These are phyloP conservation scores for Curvularia hawaiiensis DNA, from an alignment of 2,329 filamentous ascomycete species.

Conservation along the genomic window DNA sequence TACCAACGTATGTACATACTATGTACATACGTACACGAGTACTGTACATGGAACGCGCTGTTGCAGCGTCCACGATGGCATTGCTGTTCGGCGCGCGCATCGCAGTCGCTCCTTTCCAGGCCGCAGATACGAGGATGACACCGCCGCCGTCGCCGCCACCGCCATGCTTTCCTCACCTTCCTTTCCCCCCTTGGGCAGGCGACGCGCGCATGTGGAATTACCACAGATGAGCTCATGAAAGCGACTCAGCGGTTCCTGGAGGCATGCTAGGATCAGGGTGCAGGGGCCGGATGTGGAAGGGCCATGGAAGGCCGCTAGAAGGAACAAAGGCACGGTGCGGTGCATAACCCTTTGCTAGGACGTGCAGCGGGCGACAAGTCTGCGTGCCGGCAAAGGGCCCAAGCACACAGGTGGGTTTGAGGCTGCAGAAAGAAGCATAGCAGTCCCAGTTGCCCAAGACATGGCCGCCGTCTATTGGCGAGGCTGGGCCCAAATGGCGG, in stretches of 20 bases:
- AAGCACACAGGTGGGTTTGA: slow-evolving; percentile 22
- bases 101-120: neutral
- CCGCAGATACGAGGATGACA: neutral
- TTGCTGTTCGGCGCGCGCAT: neutral
- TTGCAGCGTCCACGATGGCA: neutral
- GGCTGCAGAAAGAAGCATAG: slow-evolving; percentile 18
- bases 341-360: slow-evolving; percentile 27
- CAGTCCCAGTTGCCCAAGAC: slow-evolving; percentile 19
- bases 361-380: slow-evolving; percentile 28
- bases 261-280: slow-evolving; percentile 14
- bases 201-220: slow-evolving; percentile 3
- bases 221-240: slow-evolving; percentile 4
- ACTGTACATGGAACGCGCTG: neutral
- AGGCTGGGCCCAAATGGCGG: slow-evolving; percentile 10
- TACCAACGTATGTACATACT: neutral
- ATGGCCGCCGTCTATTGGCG: slow-evolving; percentile 22
- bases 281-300: slow-evolving; percentile 26
- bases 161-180: neutral
- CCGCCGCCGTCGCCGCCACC: neutral
- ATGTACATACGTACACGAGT: neutral
- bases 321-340: slow-evolving; percentile 25
- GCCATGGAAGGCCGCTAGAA: slow-evolving; percentile 37
- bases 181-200: neutral
- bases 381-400: slow-evolving; percentile 25
- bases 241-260: slow-evolving; percentile 24